phyloP scores from a whole-genome alignment of 2,329 filamentous ascomycete genomes.

The Phyllosticta paracitricarpa region DNA sequence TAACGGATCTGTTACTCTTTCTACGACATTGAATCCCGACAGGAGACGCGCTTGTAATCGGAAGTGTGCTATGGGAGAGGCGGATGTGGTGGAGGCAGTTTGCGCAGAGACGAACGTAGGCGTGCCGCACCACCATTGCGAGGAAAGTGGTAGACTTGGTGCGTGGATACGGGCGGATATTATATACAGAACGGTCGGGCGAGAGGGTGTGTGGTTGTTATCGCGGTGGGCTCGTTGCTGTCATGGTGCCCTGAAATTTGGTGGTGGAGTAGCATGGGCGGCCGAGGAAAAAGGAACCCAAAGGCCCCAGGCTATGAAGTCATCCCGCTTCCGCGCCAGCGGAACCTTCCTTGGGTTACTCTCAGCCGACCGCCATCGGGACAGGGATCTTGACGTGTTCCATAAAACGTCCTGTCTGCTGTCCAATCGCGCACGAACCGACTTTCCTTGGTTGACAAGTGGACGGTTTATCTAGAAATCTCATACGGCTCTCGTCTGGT shows the following conservation, averaged over 20 bases:
- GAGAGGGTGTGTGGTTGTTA: not conserved
- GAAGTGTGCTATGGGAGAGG: slow-evolving; percentile 1
- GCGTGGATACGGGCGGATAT: not conserved
- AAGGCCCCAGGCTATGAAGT: slow-evolving; percentile 6
- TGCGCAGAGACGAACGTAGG: not conserved
- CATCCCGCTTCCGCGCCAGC: not conserved
- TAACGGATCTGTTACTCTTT: slow-evolving; percentile 19
- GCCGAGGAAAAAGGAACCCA: not conserved
- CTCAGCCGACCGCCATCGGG: not conserved
- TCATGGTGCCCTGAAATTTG: not conserved
- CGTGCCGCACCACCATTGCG: not conserved
- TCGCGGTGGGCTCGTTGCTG: not conserved
- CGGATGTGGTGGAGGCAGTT: slow-evolving; percentile 10
- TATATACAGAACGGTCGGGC: not conserved
- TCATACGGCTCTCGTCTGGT: too few species aligned
- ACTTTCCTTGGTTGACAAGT: not conserved
- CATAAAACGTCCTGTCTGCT: not conserved
- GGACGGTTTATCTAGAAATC: slow-evolving; percentile 12
- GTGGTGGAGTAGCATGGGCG: not conserved
- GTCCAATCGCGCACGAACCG: not conserved
- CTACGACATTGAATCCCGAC: slow-evolving; percentile 25
- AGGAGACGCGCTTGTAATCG: slow-evolving; percentile 23
- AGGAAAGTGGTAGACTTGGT: too few species aligned
- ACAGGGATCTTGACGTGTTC: not conserved
- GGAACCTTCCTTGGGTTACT: not conserved